Percentiles rank a stretch among this genome's conserved stretches.
These are phyloP conservation scores for Saraca asoca DNA, from an alignment of 331 rosid species.

Conservation along the genomic window DNA sequence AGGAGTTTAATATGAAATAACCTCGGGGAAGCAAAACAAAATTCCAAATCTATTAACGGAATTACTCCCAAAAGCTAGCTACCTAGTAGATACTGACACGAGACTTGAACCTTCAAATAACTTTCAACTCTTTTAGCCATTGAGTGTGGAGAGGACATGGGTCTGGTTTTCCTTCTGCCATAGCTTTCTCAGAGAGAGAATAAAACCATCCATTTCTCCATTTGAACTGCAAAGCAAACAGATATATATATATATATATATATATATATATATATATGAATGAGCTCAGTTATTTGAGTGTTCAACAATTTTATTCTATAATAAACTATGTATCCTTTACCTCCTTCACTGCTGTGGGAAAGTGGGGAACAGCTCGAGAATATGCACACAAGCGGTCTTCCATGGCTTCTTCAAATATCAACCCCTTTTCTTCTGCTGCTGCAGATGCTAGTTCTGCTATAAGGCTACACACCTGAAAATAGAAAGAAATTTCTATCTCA, in stretches of 20 bases:
- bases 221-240: slow-evolving; percentile 63
- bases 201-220: slow-evolving; percentile 99
- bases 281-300: neutral
- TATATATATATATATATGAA: neutral
- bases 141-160: slow-evolving; percentile 85
- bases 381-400: slow-evolving; percentile 87
- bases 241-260: neutral
- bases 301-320: neutral
- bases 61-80: slow-evolving; percentile 13
- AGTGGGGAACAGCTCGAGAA: slow-evolving; percentile 81
- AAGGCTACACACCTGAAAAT: slow-evolving; percentile 73
- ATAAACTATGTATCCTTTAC: slow-evolving; percentile 38
- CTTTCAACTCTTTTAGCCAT: slow-evolving; percentile 79
- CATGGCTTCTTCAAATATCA: slow-evolving; percentile 70
- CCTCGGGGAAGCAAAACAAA: neutral
- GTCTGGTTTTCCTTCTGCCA: slow-evolving; percentile 70
- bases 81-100: slow-evolving; percentile 13
- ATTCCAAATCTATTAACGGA: too few relatives aligned
- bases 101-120: slow-evolving; percentile 45
- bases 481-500: slow-evolving; percentile 24
- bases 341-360: slow-evolving; percentile 98
- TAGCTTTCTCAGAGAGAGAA: slow-evolving; percentile 67
- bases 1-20: too few relatives aligned
- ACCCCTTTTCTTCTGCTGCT: slow-evolving; percentile 73
- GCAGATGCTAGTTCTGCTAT: slow-evolving; percentile 74